A percentile compares a stretch with the other conserved stretches of the same genome.
Evolutionary conservation across 140 eudicot genomes (phyloP).

Genomic region (Ambrosia hybrid): DNA sequence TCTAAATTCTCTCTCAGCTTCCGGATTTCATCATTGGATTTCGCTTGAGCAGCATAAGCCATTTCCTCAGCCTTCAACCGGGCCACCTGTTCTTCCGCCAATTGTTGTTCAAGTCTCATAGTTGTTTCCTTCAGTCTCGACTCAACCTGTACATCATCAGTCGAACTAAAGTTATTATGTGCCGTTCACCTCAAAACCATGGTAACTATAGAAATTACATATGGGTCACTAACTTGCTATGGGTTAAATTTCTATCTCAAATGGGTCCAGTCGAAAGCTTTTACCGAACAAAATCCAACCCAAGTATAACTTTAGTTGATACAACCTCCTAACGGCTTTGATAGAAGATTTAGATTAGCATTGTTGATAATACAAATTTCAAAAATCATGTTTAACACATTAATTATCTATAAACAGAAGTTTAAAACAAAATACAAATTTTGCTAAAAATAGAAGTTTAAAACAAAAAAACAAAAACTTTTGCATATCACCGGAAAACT

Average conservation of each 20-base stretch:
- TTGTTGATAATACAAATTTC: neutral
- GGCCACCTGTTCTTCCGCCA: constrained; percentile 72
- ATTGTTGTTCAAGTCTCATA: constrained; percentile 59
- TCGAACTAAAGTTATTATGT: neutral
- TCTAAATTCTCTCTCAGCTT: constrained; percentile 65
- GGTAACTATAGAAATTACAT: too few species aligned
- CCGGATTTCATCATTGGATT: constrained; percentile 65
- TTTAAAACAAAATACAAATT: neutral
- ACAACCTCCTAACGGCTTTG: too few species aligned
- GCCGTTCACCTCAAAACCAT: neutral
- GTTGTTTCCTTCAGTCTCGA: constrained; percentile 67
- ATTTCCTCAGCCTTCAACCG: constrained; percentile 60
- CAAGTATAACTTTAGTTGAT: too few species aligned
- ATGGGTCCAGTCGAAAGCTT: too few species aligned
- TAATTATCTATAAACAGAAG: neutral
- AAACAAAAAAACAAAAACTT: neutral
- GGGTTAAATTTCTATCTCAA: too few species aligned
- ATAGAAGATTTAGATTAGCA: neutral
- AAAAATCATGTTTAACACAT: neutral
- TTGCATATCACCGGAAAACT: neutral
- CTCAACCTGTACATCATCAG: constrained; percentile 55
- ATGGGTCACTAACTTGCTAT: too few species aligned
- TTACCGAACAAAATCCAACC: too few species aligned
- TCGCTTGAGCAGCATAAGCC: constrained; percentile 55
- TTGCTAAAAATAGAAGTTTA: too few species aligned